Percentiles rank a stretch among this genome's conserved stretches.
These are phyloP conservation scores for Quercus glauca DNA, from an alignment of 306 rosid species.

Conservation along the genomic window DNA sequence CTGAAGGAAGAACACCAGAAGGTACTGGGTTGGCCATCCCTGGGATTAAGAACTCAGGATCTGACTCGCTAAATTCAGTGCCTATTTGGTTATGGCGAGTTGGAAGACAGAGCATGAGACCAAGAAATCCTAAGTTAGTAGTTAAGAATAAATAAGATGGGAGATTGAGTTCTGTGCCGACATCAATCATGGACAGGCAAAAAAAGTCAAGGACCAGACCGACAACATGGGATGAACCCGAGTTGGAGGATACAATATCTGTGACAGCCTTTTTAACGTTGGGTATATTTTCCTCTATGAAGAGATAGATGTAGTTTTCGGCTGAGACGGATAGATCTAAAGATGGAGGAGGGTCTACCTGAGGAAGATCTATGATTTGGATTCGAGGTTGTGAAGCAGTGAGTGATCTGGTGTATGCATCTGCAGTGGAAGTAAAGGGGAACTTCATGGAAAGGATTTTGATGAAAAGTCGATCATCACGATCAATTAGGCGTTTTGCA, in stretches of 20 bases:
- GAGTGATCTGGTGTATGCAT: conserved; percentile 38
- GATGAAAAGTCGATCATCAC: conserved; percentile 30
- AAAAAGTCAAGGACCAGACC: conserved; percentile 55
- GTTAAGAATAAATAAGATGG: conserved; percentile 49
- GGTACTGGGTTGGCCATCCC: conserved; percentile 43
- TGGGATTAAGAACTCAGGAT: conserved; percentile 31
- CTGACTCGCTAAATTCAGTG: conserved; percentile 31
- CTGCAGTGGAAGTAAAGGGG: conserved; percentile 15
- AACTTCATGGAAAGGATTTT: conserved; percentile 41
- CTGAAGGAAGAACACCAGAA: conserved; percentile 35
- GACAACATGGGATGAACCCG: conserved; percentile 20
- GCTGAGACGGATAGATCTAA: conserved; percentile 20
- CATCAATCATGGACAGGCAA: conserved; percentile 42
- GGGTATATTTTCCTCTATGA: conserved; percentile 28
- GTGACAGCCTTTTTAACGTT: conserved; percentile 20
- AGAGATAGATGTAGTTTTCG: conserved; percentile 6
- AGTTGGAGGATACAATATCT: conserved; percentile 14
- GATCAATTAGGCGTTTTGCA: conserved; percentile 36
- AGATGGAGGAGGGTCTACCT: conserved; percentile 29
- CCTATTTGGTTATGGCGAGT: conserved; percentile 18
- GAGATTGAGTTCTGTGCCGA: conserved; percentile 43
- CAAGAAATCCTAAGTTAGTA: conserved; percentile 36
- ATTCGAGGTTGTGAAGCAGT: conserved; percentile 35
- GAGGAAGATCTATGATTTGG: conserved; percentile 47
- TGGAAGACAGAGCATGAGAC: conserved; percentile 31